Conservation (phyloP, 129 eudicot genomes). For the Lactuca saligna region DNA sequence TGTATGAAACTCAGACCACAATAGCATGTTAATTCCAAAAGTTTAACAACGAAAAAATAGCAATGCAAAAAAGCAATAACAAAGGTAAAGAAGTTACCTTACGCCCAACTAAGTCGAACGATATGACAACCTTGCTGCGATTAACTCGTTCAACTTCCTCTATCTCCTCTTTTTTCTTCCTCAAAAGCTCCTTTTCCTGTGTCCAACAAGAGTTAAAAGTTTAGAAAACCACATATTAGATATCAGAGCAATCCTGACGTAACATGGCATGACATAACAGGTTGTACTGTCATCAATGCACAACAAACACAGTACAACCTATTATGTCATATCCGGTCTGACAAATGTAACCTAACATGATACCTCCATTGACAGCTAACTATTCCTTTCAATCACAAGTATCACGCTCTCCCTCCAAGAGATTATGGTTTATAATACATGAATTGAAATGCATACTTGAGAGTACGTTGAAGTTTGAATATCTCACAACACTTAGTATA, state of each 20-base stretch:
- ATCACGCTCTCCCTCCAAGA: too few relatives aligned
- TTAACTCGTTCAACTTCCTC: conserved; percentile 84
- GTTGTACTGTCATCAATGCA: not conserved
- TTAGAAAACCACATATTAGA: conserved; percentile 1
- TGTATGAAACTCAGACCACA: too few relatives aligned
- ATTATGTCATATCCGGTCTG: not conserved
- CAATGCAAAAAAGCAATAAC: conserved; percentile 3
- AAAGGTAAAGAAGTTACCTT: conserved; percentile 48
- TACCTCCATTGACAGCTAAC: conserved; percentile 96
- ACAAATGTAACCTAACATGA: not conserved
- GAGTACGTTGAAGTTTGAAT: too few relatives aligned
- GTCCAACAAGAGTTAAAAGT: not conserved
- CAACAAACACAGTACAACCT: not conserved
- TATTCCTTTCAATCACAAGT: conserved; percentile 83
- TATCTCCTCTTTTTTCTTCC: conserved; percentile 86
- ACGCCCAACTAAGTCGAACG: conserved; percentile 94
- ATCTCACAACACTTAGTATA: too few relatives aligned
- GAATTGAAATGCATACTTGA: too few relatives aligned
- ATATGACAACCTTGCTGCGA: conserved; percentile 76
- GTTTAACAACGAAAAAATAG: too few relatives aligned
- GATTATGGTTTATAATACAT: too few relatives aligned
- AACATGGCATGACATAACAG: not conserved
- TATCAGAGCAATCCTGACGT: not conserved
- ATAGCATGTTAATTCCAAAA: too few relatives aligned
- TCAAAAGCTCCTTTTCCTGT: conserved; percentile 91